These are phyloP conservation scores for Candida vaughaniae DNA, from an alignment of 805 yeast genomes.

Conservation along the genomic window DNA sequence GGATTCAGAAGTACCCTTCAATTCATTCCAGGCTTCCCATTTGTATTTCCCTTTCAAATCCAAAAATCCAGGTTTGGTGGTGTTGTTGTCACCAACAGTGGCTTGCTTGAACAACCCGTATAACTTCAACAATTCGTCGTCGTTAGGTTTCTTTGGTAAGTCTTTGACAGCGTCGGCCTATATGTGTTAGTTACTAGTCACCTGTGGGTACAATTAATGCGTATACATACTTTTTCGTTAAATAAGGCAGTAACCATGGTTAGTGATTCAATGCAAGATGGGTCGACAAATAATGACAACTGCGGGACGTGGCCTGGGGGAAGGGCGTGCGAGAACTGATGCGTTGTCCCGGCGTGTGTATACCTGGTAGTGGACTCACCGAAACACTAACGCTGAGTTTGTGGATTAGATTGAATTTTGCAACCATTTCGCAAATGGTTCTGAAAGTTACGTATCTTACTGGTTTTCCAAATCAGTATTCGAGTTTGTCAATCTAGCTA, in stretches of 20 bases:
- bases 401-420: no score
- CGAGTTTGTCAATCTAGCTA: no score
- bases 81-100: constrained; percentile 89
- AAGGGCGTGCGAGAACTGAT: no score
- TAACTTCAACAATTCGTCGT: constrained; percentile 81
- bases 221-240: constrained; percentile 29
- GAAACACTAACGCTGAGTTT: no score
- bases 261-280: no score
- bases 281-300: no score
- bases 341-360: no score
- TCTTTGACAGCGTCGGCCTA: constrained; percentile 80
- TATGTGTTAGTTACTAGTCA: constrained; percentile 16
- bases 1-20: constrained; percentile 81
- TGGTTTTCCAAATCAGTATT: no score
- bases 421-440: no score
- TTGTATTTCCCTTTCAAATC: constrained; percentile 94
- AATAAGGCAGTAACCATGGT: constrained; percentile 34
- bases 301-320: no score
- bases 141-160: constrained; percentile 73
- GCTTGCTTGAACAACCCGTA: constrained; percentile 97
- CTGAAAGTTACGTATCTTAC: no score
- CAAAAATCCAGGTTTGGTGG: constrained; percentile 86
- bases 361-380: neutral
- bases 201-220: no score
- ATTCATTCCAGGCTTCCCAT: constrained; percentile 95